Percentiles rank a stretch among this genome's conserved stretches.
Conservation (phyloP, 257 asterid species). For the Solanum clarkiae region DNA sequence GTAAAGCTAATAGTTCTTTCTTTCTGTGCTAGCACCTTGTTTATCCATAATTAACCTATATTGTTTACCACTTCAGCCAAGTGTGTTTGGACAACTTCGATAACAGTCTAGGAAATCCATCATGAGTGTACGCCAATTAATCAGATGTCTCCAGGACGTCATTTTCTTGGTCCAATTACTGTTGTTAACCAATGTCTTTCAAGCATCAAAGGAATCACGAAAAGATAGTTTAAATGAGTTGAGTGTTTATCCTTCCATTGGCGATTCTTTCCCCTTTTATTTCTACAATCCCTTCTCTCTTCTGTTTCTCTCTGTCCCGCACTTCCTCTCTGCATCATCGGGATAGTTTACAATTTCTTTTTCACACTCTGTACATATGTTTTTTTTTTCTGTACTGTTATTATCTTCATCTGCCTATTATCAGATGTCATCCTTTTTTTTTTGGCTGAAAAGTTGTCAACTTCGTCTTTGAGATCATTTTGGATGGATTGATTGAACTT, state of each 20-base stretch:
- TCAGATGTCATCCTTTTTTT: neutral
- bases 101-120: neutral
- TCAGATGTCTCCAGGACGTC: neutral
- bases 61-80: neutral
- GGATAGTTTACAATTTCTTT: neutral
- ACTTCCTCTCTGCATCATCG: neutral
- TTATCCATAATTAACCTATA: neutral
- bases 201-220: neutral
- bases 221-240: neutral
- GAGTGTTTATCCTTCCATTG: neutral
- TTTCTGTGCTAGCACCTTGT: neutral
- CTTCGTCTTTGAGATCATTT: neutral
- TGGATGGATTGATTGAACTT: neutral
- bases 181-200: neutral
- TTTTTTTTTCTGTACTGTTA: neutral
- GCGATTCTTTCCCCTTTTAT: neutral
- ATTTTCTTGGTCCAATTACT: neutral
- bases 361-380: neutral
- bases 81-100: neutral
- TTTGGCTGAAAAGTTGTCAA: neutral
- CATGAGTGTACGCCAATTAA: neutral
- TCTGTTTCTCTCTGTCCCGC: neutral
- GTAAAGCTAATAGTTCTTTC: neutral
- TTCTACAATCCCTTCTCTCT: neutral
- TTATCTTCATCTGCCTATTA: neutral